Conservation (phyloP, 768 basidiomycete genomes). For the Psilocybe azurescens region DNA sequence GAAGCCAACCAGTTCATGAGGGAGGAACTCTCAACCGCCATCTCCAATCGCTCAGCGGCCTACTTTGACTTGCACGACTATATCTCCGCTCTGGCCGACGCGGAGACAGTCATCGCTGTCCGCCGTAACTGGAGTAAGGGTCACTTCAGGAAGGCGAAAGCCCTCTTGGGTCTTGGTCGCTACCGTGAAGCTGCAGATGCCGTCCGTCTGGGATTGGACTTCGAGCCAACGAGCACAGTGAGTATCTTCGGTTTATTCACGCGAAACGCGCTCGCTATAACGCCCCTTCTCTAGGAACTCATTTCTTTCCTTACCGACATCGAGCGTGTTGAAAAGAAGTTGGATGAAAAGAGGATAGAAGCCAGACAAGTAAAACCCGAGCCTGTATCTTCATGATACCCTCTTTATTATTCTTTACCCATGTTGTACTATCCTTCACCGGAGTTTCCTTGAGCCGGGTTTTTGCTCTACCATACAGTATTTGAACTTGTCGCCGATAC, state of each 20-base stretch:
- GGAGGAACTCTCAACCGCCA: constrained; percentile 88
- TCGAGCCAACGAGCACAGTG: constrained; percentile 65
- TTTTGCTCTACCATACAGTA: not conserved
- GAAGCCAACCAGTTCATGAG: constrained; percentile 82
- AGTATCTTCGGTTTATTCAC: constrained; percentile 17
- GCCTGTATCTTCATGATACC: constrained; percentile 15
- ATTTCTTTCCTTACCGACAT: constrained; percentile 39
- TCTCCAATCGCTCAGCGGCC: constrained; percentile 93
- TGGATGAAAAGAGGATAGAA: constrained; percentile 28
- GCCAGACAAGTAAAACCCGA: constrained; percentile 19
- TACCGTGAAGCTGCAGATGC: constrained; percentile 83
- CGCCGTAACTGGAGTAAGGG: constrained; percentile 94
- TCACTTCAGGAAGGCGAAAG: constrained; percentile 93
- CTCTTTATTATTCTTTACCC: constrained; percentile 2
- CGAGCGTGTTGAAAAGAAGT: constrained; percentile 32
- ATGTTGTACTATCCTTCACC: constrained; percentile 6
- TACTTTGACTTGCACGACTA: constrained; percentile 79
- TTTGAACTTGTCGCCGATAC: not conserved
- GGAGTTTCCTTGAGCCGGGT: not conserved
- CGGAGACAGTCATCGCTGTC: constrained; percentile 86
- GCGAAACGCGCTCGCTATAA: not conserved
- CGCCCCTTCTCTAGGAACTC: constrained; percentile 32
- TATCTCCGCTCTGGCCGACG: constrained; percentile 82
- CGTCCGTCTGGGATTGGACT: constrained; percentile 81
- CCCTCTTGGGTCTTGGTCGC: constrained; percentile 73